Percentiles rank a stretch among this genome's conserved stretches.
phyloP scores from a whole-genome alignment of 257 asterid species.

The Fraxinus excelsior region DNA sequence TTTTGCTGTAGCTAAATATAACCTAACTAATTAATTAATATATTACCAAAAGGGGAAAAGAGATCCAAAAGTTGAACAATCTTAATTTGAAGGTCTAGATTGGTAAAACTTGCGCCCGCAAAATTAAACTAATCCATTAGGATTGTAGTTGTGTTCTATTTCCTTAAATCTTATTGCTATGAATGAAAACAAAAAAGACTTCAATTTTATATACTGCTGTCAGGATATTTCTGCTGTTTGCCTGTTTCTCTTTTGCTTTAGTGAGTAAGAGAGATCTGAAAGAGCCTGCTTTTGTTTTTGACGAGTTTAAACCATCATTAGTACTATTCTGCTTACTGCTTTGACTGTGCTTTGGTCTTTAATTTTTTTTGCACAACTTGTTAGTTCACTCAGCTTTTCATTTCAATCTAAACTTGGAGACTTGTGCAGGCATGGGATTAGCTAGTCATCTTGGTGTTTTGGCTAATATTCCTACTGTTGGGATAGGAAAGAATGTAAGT shows the following conservation, averaged over 20 bases:
- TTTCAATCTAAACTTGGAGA: conserved; percentile 7
- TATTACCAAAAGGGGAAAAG: not conserved
- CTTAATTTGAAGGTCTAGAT: not conserved
- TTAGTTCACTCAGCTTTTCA: conserved; percentile 2
- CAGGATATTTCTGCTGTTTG: not conserved
- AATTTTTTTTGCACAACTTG: not conserved
- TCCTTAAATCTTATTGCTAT: not conserved
- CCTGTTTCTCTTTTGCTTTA: not conserved
- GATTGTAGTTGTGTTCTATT: not conserved
- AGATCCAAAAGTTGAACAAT: not conserved
- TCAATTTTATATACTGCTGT: not conserved
- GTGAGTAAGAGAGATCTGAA: not conserved
- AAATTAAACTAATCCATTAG: not conserved
- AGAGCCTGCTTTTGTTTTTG: not conserved
- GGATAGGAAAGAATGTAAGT: conserved; percentile 85
- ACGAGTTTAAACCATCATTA: not conserved
- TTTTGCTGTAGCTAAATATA: too few species aligned
- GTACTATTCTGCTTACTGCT: not conserved
- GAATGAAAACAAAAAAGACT: not conserved
- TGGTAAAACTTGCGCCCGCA: not conserved
- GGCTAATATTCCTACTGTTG: conserved; percentile 80
- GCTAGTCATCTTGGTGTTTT: conserved; percentile 94
- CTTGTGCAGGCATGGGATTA: conserved; percentile 75
- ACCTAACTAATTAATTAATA: not conserved
- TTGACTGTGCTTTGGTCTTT: conserved; percentile 3